A percentile compares a stretch with the other conserved stretches of the same genome.
These are phyloP conservation scores for Tritrichomonas musculus DNA, from an alignment of 208 protist genomes.

Conservation along the genomic window DNA sequence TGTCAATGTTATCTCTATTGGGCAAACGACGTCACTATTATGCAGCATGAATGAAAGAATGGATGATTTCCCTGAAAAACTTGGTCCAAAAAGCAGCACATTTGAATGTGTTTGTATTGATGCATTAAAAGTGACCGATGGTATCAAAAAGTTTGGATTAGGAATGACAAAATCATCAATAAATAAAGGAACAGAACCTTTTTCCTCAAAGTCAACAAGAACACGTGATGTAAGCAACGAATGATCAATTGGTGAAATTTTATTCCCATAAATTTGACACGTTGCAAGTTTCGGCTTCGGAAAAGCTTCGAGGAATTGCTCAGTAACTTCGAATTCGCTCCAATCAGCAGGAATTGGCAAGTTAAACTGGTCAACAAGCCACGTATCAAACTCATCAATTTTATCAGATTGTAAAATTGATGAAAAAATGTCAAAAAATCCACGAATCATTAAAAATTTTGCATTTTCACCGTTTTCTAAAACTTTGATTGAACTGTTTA, in stretches of 20 bases:
- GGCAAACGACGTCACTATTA: not conserved
- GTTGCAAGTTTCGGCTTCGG: not conserved
- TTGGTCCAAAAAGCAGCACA: not conserved
- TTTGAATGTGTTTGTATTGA: not conserved
- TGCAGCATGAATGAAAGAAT: not conserved
- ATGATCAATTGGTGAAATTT: not conserved
- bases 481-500: not conserved
- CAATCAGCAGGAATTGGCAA: not conserved
- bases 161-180: not conserved
- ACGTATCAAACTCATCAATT: not conserved
- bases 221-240: not conserved
- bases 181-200: not conserved
- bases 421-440: not conserved
- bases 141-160: not conserved
- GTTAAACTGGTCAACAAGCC: not conserved
- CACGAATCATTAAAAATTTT: not conserved
- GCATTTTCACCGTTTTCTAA: not conserved
- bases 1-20: not conserved
- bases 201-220: not conserved
- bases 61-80: not conserved
- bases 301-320: not conserved
- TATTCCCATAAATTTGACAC: not conserved
- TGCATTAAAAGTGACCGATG: not conserved
- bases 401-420: not conserved
- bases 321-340: not conserved